Base-by-base conservation (phyloP, 129 eudicot genomes). In the Lactuca sativa region DNA sequence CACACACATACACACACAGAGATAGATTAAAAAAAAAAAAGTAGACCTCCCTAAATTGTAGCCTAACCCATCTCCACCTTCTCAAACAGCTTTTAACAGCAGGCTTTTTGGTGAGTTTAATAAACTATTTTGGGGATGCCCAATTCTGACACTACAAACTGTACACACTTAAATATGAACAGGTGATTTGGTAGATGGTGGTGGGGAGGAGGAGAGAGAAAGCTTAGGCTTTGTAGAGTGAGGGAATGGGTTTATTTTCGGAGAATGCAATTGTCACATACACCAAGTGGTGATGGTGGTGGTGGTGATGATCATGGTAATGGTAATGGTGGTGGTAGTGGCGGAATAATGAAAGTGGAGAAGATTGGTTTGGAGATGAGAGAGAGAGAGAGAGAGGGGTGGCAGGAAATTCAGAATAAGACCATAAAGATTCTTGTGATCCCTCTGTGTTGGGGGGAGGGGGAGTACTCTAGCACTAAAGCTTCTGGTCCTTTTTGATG, bases 361-460 rank as follows among this genome's bases (percentile, higher is more conserved):
- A 41, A 63, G 53, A 63, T 7, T 4, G 49, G 7, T 16, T 63
- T 9, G 54, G 7, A 8, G 33, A 62, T 31, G 30, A 17, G 13
- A 40, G 44, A 40, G 44, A 17, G 13, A 40, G 44, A 40, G 44
- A 8, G 8, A 8, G 6, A 36, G 31, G 14, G 33, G 25, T 63
- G 68, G 68, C 68, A 63, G 54, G 4, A 37, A 63, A 40, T 38
- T 38, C 54, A 63, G 68, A 40, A 63, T 9, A 31, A 30, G 64
- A 59, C 34, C 64, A 59, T 62, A 62, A 62, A 62, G 67, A 17
- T 62, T 62, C 66, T n/a, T 40, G 52, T 38, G 67, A 62, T 62
- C 53, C 53, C 15, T 37, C 43, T 61, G 66, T 34, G 30, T 25
- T 25, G 30, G 30, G 7, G 47, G 66, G 17, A n/a, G 21, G 16